These are phyloP conservation scores for Linnemannia zychae DNA, from an alignment of 192 early-diverging fungal species.

Conservation along the genomic window DNA sequence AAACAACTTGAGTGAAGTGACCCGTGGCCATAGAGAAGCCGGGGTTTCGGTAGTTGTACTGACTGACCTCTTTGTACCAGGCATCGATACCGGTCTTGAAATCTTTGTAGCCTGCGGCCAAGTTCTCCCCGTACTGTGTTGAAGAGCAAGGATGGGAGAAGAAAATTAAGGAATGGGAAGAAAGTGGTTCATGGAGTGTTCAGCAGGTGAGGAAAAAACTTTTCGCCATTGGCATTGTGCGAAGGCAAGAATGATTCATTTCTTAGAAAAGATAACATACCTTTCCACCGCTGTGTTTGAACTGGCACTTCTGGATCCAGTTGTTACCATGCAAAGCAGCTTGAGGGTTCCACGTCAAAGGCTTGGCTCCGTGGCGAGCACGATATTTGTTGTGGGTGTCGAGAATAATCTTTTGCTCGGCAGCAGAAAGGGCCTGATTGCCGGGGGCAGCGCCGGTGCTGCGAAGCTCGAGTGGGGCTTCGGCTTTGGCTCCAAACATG, in stretches of 20 bases:
- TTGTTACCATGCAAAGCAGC: slow-evolving; percentile 55
- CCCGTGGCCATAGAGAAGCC: slow-evolving; percentile 56
- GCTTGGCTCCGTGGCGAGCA: slow-evolving; percentile 50
- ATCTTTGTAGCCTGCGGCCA: slow-evolving; percentile 58
- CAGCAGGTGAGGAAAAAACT: too few species aligned
- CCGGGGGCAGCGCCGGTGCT: not conserved
- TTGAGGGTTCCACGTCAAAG: slow-evolving; percentile 55
- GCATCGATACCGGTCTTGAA: slow-evolving; percentile 42
- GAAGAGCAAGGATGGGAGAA: not conserved
- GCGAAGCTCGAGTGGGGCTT: slow-evolving; percentile 19
- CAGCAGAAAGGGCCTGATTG: not conserved
- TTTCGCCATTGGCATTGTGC: too few species aligned
- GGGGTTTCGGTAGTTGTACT: slow-evolving; percentile 60
- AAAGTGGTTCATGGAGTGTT: not conserved
- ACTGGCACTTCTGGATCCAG: slow-evolving; percentile 55
- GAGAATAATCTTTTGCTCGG: slow-evolving; percentile 48
- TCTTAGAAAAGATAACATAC: slow-evolving; percentile 8
- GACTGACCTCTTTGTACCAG: slow-evolving; percentile 62
- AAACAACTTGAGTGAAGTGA: slow-evolving; percentile 63
- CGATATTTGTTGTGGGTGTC: slow-evolving; percentile 58
- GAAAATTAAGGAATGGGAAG: slow-evolving; percentile 2
- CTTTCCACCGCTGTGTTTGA: slow-evolving; percentile 56
- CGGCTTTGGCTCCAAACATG: too few species aligned
- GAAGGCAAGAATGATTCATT: not conserved
- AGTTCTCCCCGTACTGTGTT: slow-evolving; percentile 59